phyloP scores from a whole-genome alignment of 345 rosid genomes.

The Boechera divaricarpa region DNA sequence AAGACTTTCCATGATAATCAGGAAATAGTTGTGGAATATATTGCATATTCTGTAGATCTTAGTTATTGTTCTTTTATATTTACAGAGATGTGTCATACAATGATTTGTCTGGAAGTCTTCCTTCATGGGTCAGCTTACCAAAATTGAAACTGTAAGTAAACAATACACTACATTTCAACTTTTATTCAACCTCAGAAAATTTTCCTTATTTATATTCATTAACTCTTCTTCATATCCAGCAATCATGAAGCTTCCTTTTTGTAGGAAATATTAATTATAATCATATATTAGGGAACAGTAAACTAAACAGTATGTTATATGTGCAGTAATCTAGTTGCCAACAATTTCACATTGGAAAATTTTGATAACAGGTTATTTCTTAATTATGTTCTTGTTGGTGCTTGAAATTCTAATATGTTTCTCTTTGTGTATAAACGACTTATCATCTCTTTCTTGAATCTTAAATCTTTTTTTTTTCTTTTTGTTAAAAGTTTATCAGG shows the following conservation, averaged over 20 bases:
- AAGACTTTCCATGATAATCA: background rate
- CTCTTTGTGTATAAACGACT: background rate
- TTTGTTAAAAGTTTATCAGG: conserved; percentile 52
- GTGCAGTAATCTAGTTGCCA: conserved; percentile 73
- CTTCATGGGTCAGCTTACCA: conserved; percentile 60
- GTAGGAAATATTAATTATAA: background rate
- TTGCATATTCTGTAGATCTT: background rate
- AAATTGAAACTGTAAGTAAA: conserved; percentile 57
- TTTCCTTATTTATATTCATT: background rate
- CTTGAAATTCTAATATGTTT: background rate
- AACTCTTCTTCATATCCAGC: background rate
- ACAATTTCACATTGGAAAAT: conserved; percentile 57
- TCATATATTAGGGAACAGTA: background rate
- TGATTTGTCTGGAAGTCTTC: conserved; percentile 59
- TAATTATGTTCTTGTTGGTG: background rate
- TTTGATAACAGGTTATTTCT: conserved; percentile 51
- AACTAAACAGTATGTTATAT: background rate
- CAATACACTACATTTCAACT: background rate
- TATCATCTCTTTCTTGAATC: too few relatives aligned
- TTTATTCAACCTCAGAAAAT: background rate
- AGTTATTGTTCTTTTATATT: conserved; percentile 6
- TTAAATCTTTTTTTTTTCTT: background rate
- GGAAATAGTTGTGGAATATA: background rate
- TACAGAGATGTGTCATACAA: conserved; percentile 80
- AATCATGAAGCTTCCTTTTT: background rate